A percentile compares a stretch with the other conserved stretches of the same genome.
phyloP scores from a whole-genome alignment of 2,329 filamentous ascomycete genomes.

The Nannizziopsis barbatae region DNA sequence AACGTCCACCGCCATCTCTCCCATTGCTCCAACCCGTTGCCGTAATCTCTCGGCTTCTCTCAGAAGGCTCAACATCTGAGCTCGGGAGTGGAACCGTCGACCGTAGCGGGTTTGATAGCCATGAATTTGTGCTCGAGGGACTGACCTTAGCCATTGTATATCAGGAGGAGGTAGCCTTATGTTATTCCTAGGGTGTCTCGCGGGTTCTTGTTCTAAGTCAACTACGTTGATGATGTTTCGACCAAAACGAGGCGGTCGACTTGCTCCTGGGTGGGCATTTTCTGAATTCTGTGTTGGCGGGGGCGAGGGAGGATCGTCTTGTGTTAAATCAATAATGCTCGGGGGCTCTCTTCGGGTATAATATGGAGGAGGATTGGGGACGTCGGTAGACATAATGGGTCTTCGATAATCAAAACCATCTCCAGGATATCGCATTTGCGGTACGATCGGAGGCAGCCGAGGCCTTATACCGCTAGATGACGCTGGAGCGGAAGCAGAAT shows the following conservation, averaged over 20 bases:
- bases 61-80: conserved; percentile 14
- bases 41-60: conserved; percentile 6
- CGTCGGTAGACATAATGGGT: conserved; percentile 38
- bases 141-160: conserved; percentile 38
- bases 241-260: conserved; percentile 28
- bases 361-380: conserved; percentile 15
- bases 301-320: conserved; percentile 25
- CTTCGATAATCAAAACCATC: conserved; percentile 47
- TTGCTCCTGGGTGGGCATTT: conserved; percentile 3
- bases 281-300: conserved; percentile 8
- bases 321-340: conserved; percentile 39
- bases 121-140: not conserved
- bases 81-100: not conserved
- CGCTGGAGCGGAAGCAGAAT: conserved; percentile 1
- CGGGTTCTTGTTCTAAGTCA: conserved; percentile 31
- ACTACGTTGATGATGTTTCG: conserved; percentile 31
- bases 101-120: not conserved
- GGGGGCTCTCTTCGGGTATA: conserved; percentile 14
- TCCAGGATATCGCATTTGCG: conserved; percentile 35
- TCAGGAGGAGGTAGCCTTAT: conserved; percentile 34
- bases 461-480: conserved; percentile 2
- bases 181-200: conserved; percentile 8
- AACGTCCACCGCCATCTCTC: conserved; percentile 16
- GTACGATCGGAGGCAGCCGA: conserved; percentile 21
- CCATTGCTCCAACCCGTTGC: not conserved